Percentiles rank a stretch among this genome's conserved stretches.
These are phyloP conservation scores for Mycosphaerella sp. DNA, from an alignment of 2,329 filamentous ascomycete species.

Conservation along the genomic window DNA sequence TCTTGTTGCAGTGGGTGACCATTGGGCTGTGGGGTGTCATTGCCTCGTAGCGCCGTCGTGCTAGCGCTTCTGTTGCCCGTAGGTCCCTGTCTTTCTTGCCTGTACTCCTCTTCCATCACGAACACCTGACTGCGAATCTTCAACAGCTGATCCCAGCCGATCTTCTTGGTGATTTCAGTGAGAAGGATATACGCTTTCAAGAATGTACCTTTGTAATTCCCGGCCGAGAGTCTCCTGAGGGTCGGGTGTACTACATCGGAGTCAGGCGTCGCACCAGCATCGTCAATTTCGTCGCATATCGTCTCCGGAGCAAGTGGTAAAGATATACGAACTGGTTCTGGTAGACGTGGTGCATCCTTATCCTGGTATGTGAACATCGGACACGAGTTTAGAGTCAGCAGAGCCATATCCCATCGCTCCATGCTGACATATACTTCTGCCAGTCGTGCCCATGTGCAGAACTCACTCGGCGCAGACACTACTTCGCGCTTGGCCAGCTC, in stretches of 20 bases:
- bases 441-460: constrained; percentile 90
- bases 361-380: constrained; percentile 99
- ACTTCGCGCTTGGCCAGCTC: constrained; percentile 93
- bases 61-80: constrained; percentile 61
- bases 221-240: constrained; percentile 75
- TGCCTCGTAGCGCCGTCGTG: constrained; percentile 68
- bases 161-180: constrained; percentile 92
- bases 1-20: constrained; percentile 38
- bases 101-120: constrained; percentile 99
- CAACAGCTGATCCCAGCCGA: constrained; percentile 94
- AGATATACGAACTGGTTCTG: constrained; percentile 80
- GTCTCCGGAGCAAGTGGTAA: constrained; percentile 85
- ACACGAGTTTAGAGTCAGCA: constrained; percentile 94
- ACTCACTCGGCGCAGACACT: constrained; percentile 91
- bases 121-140: constrained; percentile 96
- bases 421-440: constrained; percentile 90
- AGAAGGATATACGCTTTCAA: constrained; percentile 89
- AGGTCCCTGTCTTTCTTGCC: constrained; percentile 67
- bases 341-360: constrained; percentile 92
- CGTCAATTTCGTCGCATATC: constrained; percentile 91
- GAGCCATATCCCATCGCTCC: constrained; percentile 93
- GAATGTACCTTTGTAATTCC: constrained; percentile 90
- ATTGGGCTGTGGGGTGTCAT: constrained; percentile 50
- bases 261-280: constrained; percentile 70
- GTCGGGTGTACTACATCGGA: constrained; percentile 83